Percentiles rank a stretch among this genome's conserved stretches.
Evolutionary conservation across 164 flowering plant species (phyloP).

Genomic region (Tetrastigma voinierianum): DNA sequence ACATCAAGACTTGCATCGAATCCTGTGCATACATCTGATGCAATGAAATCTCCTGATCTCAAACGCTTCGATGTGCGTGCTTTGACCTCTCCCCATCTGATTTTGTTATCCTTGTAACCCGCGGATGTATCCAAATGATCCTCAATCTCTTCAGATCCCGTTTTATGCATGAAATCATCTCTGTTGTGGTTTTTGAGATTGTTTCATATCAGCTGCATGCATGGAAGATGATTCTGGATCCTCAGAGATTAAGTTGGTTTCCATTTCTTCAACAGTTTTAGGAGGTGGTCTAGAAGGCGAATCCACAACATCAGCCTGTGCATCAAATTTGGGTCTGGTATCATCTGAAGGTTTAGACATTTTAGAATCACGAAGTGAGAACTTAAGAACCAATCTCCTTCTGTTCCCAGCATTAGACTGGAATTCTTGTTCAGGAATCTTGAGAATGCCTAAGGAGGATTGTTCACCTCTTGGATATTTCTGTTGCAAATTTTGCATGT

Average conservation of each 20-base stretch:
- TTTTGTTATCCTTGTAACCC: slow-evolving; percentile 35
- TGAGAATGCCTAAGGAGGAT: slow-evolving; percentile 18
- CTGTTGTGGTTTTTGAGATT: slow-evolving; percentile 8
- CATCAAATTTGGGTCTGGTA: slow-evolving; percentile 13
- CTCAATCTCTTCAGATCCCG: slow-evolving; percentile 10
- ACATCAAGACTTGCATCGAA: slow-evolving; percentile 18
- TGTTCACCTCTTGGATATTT: slow-evolving; percentile 37
- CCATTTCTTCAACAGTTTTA: slow-evolving; percentile 18
- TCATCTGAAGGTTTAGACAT: slow-evolving; percentile 22
- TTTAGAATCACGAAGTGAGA: slow-evolving; percentile 60
- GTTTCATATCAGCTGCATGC: slow-evolving; percentile 10
- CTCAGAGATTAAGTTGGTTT: slow-evolving; percentile 13
- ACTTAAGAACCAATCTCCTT: slow-evolving; percentile 66
- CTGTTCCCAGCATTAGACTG: slow-evolving; percentile 32
- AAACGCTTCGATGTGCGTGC: slow-evolving; percentile 52
- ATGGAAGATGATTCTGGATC: slow-evolving; percentile 30
- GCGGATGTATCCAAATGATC: slow-evolving; percentile 30
- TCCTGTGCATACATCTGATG: slow-evolving; percentile 21
- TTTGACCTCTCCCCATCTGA: slow-evolving; percentile 59
- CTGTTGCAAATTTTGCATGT: slow-evolving; percentile 24
- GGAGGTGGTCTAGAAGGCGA: slow-evolving; percentile 32
- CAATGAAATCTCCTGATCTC: slow-evolving; percentile 35
- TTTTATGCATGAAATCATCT: neutral
- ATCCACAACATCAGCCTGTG: slow-evolving; percentile 20
- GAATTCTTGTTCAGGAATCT: too few species aligned